Evolutionary conservation across 768 basidiomycete species (phyloP).

Genomic region (Suillus hirtellus): DNA sequence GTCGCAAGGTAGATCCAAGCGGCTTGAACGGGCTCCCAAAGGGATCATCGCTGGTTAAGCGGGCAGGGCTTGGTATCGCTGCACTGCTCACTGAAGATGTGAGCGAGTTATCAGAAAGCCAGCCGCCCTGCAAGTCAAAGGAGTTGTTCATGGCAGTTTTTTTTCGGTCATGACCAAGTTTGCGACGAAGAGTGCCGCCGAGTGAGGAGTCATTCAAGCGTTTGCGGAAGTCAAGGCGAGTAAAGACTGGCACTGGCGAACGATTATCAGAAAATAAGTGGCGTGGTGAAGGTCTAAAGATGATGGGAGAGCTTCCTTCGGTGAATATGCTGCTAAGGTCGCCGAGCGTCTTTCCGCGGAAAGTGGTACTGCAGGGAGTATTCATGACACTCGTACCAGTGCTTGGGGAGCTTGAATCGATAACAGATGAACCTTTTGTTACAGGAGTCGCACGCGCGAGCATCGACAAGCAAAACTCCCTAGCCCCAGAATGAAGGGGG

Average conservation of each 20-base stretch:
- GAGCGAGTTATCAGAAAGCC: conserved; percentile 32
- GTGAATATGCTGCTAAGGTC: conserved; percentile 22
- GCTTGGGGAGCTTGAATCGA: conserved; percentile 33
- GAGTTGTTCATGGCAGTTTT: conserved; percentile 30
- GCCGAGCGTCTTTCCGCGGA: conserved; percentile 28
- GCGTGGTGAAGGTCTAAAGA: conserved; percentile 45
- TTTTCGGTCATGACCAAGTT: conserved; percentile 26
- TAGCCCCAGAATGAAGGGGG: conserved; percentile 64
- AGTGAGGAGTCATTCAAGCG: conserved; percentile 52
- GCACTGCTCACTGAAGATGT: conserved; percentile 24
- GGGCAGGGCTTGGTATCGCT: conserved; percentile 24
- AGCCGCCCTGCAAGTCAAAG: conserved; percentile 26
- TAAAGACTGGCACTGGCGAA: conserved; percentile 33
- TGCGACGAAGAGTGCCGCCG: conserved; percentile 31
- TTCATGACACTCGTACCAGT: conserved; percentile 30
- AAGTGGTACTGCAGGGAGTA: conserved; percentile 29
- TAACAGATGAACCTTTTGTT: conserved; percentile 32
- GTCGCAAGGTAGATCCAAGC: conserved; percentile 16
- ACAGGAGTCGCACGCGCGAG: conserved; percentile 57
- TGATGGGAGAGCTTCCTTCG: conserved; percentile 35
- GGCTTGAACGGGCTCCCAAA: conserved; percentile 48
- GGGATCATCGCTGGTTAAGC: conserved; percentile 42
- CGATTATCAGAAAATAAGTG: conserved; percentile 39
- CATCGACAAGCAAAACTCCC: conserved; percentile 67
- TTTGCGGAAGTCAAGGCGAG: conserved; percentile 34